Conservation (phyloP, 2,329 filamentous ascomycete genomes). For the Gyromitra esculenta region DNA sequence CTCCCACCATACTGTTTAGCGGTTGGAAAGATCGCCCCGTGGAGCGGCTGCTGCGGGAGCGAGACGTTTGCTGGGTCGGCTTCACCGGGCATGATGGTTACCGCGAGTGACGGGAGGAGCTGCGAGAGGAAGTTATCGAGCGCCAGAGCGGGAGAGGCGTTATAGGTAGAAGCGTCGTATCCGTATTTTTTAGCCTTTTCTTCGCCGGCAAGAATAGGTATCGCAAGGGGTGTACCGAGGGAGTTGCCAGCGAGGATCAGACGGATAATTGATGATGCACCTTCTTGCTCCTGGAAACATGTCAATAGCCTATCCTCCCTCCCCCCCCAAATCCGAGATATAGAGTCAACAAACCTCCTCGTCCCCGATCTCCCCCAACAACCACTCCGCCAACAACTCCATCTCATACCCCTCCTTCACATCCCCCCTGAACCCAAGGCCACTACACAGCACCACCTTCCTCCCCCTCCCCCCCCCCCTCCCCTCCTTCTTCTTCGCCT, state of each 20-base stretch:
- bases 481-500: constrained; percentile 60
- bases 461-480: constrained; percentile 51
- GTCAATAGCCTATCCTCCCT: not conserved
- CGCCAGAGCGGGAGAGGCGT: constrained; percentile 81
- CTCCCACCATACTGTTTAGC: constrained; percentile 73
- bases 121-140: constrained; percentile 84
- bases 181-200: constrained; percentile 91
- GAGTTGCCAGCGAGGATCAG: constrained; percentile 94
- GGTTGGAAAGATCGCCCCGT: constrained; percentile 87
- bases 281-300: constrained; percentile 63
- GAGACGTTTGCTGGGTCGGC: constrained; percentile 88
- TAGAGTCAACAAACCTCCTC: constrained; percentile 61
- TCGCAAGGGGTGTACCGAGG: constrained; percentile 65
- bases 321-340: not conserved
- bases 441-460: constrained; percentile 82
- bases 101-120: constrained; percentile 83
- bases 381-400: constrained; percentile 82
- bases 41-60: constrained; percentile 91
- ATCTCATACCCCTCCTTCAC: constrained; percentile 79
- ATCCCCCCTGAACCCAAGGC: constrained; percentile 81
- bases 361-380: constrained; percentile 81
- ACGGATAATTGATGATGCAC: constrained; percentile 76
- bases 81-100: constrained; percentile 86
- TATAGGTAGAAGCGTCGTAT: constrained; percentile 89
- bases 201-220: constrained; percentile 66